Evolutionary conservation across 306 rosid species (phyloP).

Genomic region (Medicago ruthenica): DNA sequence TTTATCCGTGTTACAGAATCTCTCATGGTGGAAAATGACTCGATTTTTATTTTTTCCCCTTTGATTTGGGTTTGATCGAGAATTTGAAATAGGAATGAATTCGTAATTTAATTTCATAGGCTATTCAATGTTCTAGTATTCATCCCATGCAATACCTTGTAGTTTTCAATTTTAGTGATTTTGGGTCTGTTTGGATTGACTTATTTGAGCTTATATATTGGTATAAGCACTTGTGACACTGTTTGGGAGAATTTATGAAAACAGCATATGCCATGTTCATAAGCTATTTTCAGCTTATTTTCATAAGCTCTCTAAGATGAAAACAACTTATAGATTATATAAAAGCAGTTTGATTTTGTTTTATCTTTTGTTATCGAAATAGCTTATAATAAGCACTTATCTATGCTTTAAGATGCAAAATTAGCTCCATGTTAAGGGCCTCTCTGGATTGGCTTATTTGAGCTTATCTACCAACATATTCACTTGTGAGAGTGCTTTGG

Average conservation of each 20-base stretch:
- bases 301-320: background rate
- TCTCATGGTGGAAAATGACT: background rate
- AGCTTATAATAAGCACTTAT: too few species aligned
- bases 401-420: too few species aligned
- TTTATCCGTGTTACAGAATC: background rate
- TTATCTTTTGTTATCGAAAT: too few species aligned
- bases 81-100: conserved; percentile 13
- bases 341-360: too few species aligned
- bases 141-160: background rate
- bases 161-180: background rate
- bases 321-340: too few species aligned
- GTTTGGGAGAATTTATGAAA: background rate
- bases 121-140: conserved; percentile 11
- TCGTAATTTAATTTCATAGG: background rate
- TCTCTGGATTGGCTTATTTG: background rate
- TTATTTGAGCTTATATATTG: background rate
- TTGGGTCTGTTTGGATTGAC: background rate
- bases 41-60: too few species aligned
- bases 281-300: too few species aligned
- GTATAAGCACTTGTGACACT: too few species aligned
- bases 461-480: background rate
- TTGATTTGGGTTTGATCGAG: background rate
- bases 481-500: too few species aligned
- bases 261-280: background rate
- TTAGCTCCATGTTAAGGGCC: background rate